Percentiles rank a stretch among this genome's conserved stretches.
phyloP scores from a whole-genome alignment of 2,329 filamentous ascomycete genomes.

The Bipolaris zeicola region DNA sequence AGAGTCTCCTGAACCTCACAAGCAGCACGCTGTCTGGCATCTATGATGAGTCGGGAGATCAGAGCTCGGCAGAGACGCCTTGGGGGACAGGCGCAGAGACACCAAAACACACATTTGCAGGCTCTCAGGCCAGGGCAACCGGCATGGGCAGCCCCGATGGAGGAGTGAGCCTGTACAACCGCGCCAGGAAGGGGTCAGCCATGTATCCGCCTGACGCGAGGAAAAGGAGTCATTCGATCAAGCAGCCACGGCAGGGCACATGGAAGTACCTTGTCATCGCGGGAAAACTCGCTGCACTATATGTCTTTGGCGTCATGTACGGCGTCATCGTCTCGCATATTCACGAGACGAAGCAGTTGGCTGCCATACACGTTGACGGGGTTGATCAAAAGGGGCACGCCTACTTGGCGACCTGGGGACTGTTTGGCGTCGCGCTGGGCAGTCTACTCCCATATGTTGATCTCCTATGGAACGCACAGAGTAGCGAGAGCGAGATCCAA shows the following conservation, averaged over 20 bases:
- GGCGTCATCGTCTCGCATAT: conserved; percentile 81
- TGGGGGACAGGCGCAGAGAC: conserved; percentile 81
- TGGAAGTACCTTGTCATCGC: conserved; percentile 59
- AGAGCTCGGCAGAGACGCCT: conserved; percentile 68
- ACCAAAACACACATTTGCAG: conserved; percentile 51
- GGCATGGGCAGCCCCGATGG: conserved; percentile 34
- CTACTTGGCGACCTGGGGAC: conserved; percentile 82
- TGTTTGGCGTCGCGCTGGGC: conserved; percentile 77
- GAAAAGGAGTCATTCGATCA: conserved; percentile 11
- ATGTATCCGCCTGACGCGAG: conserved; percentile 3
- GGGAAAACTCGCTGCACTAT: conserved; percentile 69
- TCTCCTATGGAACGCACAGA: conserved; percentile 66
- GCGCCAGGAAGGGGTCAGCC: conserved; percentile 17
- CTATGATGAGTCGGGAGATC: conserved; percentile 61
- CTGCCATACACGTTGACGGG: conserved; percentile 65
- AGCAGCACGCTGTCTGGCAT: conserved; percentile 90
- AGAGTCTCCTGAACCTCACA: conserved; percentile 84
- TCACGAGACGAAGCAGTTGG: conserved; percentile 70
- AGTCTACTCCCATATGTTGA: conserved; percentile 86
- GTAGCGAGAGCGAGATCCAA: conserved; percentile 35
- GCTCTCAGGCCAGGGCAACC: conserved; percentile 25
- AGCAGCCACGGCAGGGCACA: conserved; percentile 21
- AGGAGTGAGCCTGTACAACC: conserved; percentile 32
- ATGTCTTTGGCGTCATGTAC: conserved; percentile 80
- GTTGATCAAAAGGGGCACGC: conserved; percentile 63